Percentiles rank a stretch among this genome's conserved stretches.
These are phyloP conservation scores for Coniochaeta prunicola DNA, from an alignment of 2,329 filamentous ascomycete genomes.

Conservation along the genomic window DNA sequence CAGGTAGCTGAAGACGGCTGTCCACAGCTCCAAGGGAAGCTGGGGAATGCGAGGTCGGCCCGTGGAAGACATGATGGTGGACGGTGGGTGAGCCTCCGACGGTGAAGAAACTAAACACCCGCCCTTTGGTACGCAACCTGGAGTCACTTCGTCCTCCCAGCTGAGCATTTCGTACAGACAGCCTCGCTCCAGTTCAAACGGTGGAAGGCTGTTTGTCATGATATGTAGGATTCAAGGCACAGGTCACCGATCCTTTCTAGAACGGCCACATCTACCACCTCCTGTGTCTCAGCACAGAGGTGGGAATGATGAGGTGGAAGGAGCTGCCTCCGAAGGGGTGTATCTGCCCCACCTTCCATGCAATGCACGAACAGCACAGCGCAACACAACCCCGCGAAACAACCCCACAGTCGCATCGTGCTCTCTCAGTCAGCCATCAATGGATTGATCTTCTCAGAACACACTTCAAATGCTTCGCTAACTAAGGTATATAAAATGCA, in stretches of 20 bases:
- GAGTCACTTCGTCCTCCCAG: not conserved
- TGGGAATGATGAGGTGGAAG: not conserved
- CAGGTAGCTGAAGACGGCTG: not conserved
- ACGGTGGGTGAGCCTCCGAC: not conserved
- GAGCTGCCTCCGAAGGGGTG: not conserved
- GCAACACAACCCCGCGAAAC: not conserved
- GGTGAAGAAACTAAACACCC: not conserved
- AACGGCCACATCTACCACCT: too few relatives aligned
- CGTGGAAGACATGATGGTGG: not conserved
- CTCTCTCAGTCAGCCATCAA: not conserved
- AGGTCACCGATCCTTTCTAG: not conserved
- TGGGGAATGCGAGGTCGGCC: not conserved
- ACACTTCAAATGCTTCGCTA: not conserved
- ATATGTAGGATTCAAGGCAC: not conserved
- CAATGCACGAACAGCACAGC: not conserved
- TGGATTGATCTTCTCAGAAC: not conserved
- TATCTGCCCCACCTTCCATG: not conserved
- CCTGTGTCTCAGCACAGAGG: not conserved
- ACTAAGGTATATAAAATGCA: not conserved
- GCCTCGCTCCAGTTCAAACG: not conserved
- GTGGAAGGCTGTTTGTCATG: not conserved
- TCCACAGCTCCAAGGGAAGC: not conserved
- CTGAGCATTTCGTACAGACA: not conserved
- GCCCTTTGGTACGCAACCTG: not conserved
- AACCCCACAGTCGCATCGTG: conserved; percentile 37